Evolutionary conservation across 176 grass and related monocot genomes (phyloP).

Genomic region (Raddia distichophylla): DNA sequence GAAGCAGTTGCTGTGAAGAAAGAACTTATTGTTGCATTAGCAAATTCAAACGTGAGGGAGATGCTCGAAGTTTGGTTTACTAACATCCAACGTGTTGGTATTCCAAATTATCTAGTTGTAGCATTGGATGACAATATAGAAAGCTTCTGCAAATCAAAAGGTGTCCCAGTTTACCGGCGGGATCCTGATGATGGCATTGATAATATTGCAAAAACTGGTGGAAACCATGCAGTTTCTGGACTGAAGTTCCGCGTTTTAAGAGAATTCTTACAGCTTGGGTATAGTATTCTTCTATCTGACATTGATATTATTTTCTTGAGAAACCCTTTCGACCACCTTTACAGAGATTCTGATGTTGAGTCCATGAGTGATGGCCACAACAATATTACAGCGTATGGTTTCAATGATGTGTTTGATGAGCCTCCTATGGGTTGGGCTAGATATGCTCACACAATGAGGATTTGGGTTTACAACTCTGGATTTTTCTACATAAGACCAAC

Average conservation of each 20-base stretch:
- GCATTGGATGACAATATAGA: slow-evolving; percentile 68
- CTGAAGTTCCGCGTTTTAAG: slow-evolving; percentile 72
- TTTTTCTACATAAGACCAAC: slow-evolving; percentile 81
- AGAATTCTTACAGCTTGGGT: slow-evolving; percentile 82
- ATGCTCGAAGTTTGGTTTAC: slow-evolving; percentile 73
- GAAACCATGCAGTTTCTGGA: slow-evolving; percentile 71
- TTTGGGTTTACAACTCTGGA: slow-evolving; percentile 78
- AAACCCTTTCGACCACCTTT: slow-evolving; percentile 74
- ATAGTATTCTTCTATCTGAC: slow-evolving; percentile 72
- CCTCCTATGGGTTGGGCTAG: slow-evolving; percentile 75
- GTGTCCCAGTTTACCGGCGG: slow-evolving; percentile 62
- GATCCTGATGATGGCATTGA: slow-evolving; percentile 68
- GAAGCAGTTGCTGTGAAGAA: slow-evolving; percentile 59
- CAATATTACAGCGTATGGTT: slow-evolving; percentile 75
- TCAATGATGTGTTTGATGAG: slow-evolving; percentile 75
- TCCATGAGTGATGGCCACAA: slow-evolving; percentile 84
- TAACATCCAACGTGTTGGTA: slow-evolving; percentile 64
- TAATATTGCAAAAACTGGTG: slow-evolving; percentile 56
- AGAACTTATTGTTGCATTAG: slow-evolving; percentile 73
- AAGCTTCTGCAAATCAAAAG: slow-evolving; percentile 57
- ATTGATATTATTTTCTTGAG: slow-evolving; percentile 74
- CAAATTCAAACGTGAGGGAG: slow-evolving; percentile 68
- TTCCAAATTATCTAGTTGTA: slow-evolving; percentile 74
- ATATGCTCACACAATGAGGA: slow-evolving; percentile 80
- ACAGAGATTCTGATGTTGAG: slow-evolving; percentile 73